Evolutionary conservation across 495 filamentous ascomycete genomes (phyloP).

Genomic region (Viridothelium virens): DNA sequence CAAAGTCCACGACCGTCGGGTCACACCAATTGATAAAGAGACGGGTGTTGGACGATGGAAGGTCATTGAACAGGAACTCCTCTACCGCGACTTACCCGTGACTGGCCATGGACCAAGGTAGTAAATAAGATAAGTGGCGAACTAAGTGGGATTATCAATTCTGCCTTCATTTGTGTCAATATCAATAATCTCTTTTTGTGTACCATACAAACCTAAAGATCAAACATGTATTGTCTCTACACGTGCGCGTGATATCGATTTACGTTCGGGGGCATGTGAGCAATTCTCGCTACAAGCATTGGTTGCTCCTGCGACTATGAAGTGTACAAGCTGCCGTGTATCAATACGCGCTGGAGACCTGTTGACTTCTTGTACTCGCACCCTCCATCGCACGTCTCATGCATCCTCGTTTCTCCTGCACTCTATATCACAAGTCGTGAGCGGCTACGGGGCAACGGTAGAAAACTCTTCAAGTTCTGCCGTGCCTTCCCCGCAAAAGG

Average conservation of each 20-base stretch:
- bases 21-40: conserved; percentile 63
- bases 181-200: too few species aligned
- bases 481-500: background rate
- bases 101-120: conserved; percentile 8
- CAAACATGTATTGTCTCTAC: background rate
- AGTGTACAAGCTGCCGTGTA: background rate
- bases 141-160: background rate
- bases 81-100: conserved; percentile 45
- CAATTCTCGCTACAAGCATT: background rate
- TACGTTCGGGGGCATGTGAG: background rate
- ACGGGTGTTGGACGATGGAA: conserved; percentile 75
- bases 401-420: conserved; percentile 5
- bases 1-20: conserved; percentile 49
- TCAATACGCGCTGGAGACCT: background rate
- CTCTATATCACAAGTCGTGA: background rate
- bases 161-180: background rate
- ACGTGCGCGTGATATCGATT: background rate
- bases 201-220: background rate
- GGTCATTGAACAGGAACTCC: conserved; percentile 66
- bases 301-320: background rate
- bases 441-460: background rate
- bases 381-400: background rate
- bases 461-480: background rate
- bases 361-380: background rate
- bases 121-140: background rate